Evolutionary conservation across 2,329 filamentous ascomycete genomes (phyloP).

Genomic region (Pestalotiopsis sp.): DNA sequence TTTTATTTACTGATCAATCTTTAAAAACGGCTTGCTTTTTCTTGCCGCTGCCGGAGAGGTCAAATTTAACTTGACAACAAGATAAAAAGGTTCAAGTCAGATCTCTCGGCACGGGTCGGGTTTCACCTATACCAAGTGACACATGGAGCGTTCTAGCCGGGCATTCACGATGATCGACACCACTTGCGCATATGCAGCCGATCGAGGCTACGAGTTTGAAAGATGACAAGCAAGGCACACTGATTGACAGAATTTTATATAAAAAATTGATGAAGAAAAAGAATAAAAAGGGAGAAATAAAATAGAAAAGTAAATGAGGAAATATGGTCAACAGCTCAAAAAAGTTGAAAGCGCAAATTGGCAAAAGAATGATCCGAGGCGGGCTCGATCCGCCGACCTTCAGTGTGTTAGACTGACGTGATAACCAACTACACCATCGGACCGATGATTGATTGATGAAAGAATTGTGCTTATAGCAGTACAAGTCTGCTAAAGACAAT

Average conservation of each 20-base stretch:
- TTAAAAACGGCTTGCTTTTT: background rate
- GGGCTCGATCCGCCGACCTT: conserved; percentile 40
- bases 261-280: background rate
- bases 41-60: background rate
- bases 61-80: background rate
- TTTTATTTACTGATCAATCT: background rate
- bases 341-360: background rate
- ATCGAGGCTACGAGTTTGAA: background rate
- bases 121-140: background rate
- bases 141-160: background rate
- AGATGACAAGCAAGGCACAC: too few species aligned
- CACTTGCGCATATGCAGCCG: background rate
- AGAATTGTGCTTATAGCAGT: too few species aligned
- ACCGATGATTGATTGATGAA: background rate
- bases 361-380: conserved; percentile 14
- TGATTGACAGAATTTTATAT: background rate
- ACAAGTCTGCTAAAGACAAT: too few species aligned
- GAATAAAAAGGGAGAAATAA: background rate
- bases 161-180: background rate
- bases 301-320: background rate
- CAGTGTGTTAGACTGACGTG: conserved; percentile 51
- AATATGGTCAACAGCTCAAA: too few species aligned
- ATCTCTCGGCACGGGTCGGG: background rate
- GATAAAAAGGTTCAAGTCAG: background rate
- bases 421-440: conserved; percentile 46